A percentile compares a stretch with the other conserved stretches of the same genome.
Conservation (phyloP, 2,329 filamentous ascomycete genomes). For the Colletotrichum limetticola region DNA sequence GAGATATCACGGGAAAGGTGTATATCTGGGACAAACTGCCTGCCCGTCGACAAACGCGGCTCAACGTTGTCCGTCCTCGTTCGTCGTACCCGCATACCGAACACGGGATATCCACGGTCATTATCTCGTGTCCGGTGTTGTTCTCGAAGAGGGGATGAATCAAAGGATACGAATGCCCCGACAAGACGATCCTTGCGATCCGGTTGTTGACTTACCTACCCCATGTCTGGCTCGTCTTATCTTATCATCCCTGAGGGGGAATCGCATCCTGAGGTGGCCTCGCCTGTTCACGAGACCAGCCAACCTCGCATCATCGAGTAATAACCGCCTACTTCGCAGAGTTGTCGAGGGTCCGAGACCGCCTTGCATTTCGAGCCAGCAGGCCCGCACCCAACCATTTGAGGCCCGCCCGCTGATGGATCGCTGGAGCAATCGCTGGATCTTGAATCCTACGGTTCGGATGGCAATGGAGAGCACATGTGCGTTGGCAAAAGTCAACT, state of each 20-base stretch:
- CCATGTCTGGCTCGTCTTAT: conserved; percentile 15
- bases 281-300: conserved; percentile 20
- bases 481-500: neutral
- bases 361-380: conserved; percentile 17
- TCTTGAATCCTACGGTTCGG: neutral
- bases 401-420: conserved; percentile 2
- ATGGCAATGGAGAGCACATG: neutral
- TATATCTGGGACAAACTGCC: neutral
- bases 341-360: conserved; percentile 2
- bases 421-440: neutral
- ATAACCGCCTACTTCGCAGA: neutral
- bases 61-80: neutral
- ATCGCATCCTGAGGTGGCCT: conserved; percentile 3
- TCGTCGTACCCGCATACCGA: neutral
- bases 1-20: neutral
- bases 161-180: conserved; percentile 21
- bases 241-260: conserved; percentile 24
- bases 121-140: neutral
- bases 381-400: neutral
- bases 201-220: neutral
- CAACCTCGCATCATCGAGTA: conserved; percentile 6
- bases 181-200: conserved; percentile 1
- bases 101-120: neutral
- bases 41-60: neutral
- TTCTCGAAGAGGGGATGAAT: neutral